Evolutionary conservation across 305 asterid species (phyloP).

Genomic region (Fraxinus latifolia): DNA sequence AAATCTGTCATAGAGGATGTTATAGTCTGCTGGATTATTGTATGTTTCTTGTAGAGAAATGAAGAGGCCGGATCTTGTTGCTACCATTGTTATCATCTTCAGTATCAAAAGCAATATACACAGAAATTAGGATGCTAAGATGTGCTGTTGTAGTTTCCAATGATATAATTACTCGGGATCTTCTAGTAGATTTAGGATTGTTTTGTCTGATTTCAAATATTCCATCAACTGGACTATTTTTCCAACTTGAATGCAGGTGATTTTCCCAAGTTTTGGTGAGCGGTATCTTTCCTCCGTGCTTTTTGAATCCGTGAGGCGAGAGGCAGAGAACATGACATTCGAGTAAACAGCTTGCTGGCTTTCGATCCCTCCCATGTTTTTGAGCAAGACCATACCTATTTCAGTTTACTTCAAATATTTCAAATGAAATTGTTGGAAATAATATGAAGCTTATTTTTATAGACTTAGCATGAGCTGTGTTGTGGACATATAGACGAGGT

Average conservation of each 20-base stretch:
- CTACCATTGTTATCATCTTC: neutral
- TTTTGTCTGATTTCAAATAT: neutral
- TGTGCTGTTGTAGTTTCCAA: neutral
- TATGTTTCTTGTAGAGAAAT: neutral
- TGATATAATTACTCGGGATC: neutral
- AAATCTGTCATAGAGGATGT: neutral
- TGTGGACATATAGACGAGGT: neutral
- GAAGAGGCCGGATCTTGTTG: neutral
- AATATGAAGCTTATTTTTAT: neutral
- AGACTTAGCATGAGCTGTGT: neutral
- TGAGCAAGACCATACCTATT: neutral
- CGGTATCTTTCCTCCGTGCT: slow-evolving; percentile 49
- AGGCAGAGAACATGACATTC: slow-evolving; percentile 49
- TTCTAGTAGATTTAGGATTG: neutral
- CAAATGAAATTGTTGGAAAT: neutral
- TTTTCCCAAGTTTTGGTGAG: slow-evolving; percentile 56
- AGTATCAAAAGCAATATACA: neutral
- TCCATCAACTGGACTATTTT: neutral
- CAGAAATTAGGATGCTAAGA: neutral
- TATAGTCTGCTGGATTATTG: neutral
- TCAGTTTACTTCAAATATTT: neutral
- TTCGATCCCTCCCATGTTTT: neutral
- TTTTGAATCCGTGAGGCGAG: slow-evolving; percentile 41
- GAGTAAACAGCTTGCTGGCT: slow-evolving; percentile 21
- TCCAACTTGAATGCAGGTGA: slow-evolving; percentile 26